phyloP scores from a whole-genome alignment of 495 filamentous ascomycete species.

The Penicillium chermesinum region DNA sequence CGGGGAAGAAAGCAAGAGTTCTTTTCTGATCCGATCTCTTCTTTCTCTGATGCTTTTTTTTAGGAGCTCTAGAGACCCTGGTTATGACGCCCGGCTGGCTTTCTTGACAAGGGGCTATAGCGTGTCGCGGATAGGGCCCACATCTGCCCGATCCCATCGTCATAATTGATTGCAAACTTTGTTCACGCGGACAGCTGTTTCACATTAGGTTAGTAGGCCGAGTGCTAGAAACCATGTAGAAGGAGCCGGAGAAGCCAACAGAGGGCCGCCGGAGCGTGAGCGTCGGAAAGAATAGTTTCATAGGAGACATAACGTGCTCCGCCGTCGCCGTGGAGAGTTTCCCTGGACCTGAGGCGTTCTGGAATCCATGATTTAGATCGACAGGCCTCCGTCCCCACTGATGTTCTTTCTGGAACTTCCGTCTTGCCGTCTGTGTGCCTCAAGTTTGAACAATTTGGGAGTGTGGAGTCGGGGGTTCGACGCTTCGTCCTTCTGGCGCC shows the following conservation, averaged over 20 bases:
- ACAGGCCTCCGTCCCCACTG: conserved; percentile 28
- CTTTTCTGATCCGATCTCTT: neutral
- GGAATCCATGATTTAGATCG: conserved; percentile 31
- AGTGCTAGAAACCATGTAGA: neutral
- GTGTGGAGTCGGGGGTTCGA: conserved; percentile 35
- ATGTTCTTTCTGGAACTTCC: neutral
- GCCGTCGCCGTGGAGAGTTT: neutral
- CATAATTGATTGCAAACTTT: neutral
- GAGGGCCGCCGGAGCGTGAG: neutral
- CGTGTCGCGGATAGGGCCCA: neutral
- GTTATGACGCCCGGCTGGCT: neutral
- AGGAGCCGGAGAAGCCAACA: neutral
- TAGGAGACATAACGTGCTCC: neutral
- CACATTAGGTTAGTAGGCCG: conserved; percentile 2
- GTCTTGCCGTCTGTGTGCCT: neutral
- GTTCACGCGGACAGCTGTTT: conserved; percentile 8
- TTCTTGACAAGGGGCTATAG: neutral
- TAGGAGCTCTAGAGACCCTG: neutral
- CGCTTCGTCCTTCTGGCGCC: conserved; percentile 35
- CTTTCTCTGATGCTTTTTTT: neutral
- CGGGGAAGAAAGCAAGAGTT: neutral
- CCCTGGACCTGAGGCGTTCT: neutral
- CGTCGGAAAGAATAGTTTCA: neutral
- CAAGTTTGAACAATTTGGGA: conserved; percentile 7
- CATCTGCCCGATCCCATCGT: neutral